A percentile compares a stretch with the other conserved stretches of the same genome.
Conservation (phyloP, 2,329 filamentous ascomycete genomes). For the Colletotrichum sp. region DNA sequence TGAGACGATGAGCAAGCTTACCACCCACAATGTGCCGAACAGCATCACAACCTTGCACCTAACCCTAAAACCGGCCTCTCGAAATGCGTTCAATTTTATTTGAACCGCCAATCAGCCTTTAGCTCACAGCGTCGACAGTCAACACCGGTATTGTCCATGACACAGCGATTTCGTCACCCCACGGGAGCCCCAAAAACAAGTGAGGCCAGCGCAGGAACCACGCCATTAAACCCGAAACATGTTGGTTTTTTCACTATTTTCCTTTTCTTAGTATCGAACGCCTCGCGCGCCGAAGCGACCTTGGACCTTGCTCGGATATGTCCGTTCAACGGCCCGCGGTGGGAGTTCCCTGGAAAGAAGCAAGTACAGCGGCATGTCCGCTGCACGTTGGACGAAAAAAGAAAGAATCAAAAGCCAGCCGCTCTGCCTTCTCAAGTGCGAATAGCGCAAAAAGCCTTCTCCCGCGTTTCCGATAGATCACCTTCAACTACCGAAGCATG, state of each 20-base stretch:
- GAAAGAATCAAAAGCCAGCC: neutral
- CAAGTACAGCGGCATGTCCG: neutral
- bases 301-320: neutral
- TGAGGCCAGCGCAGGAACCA: neutral
- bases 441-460: neutral
- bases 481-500: neutral
- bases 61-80: neutral
- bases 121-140: no score
- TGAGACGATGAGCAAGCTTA: neutral
- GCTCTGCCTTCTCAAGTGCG: neutral
- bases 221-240: neutral
- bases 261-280: neutral
- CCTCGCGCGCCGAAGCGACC: neutral
- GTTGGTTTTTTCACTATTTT: neutral
- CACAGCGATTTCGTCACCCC: neutral
- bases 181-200: neutral
- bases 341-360: neutral
- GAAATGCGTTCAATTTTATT: neutral
- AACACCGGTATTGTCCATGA: neutral
- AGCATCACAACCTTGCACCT: neutral
- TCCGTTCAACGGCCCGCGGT: conserved; percentile 4
- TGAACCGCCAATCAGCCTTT: neutral
- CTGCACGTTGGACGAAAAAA: neutral
- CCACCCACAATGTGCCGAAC: neutral
- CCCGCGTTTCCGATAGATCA: neutral